These are phyloP conservation scores for Parietichytrium sp. DNA, from an alignment of 108 stramenopile genomes.

Conservation along the genomic window DNA sequence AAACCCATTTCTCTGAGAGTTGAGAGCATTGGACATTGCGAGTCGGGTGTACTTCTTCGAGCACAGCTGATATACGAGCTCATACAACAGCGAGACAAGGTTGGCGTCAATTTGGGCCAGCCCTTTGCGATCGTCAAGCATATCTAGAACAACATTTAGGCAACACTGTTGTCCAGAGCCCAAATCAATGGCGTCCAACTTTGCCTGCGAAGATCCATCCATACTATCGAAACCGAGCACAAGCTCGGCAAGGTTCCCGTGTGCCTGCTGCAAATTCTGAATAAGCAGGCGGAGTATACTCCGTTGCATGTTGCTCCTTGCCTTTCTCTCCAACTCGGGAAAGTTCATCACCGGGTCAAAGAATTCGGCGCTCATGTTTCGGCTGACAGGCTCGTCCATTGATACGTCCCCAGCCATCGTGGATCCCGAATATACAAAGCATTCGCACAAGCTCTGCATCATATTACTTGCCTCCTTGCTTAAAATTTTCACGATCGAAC, in stretches of 20 bases:
- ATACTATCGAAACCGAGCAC: conserved; percentile 13
- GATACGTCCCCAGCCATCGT: neutral
- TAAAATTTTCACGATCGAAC: neutral
- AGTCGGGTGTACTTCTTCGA: neutral
- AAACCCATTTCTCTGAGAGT: neutral
- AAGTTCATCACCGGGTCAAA: too few relatives aligned
- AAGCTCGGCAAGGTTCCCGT: conserved; percentile 27
- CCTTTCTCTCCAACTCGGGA: neutral
- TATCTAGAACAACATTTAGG: conserved; percentile 2
- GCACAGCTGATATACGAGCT: neutral
- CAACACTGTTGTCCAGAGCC: neutral
- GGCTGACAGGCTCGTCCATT: neutral
- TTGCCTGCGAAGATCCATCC: neutral
- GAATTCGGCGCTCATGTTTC: neutral
- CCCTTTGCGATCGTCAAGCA: neutral
- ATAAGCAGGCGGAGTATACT: neutral
- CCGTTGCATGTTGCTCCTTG: neutral
- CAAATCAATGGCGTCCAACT: neutral
- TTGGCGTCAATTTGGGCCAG: neutral
- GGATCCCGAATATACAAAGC: neutral
- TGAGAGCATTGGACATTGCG: neutral
- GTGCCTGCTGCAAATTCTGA: neutral
- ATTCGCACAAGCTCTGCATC: neutral
- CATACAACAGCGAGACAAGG: neutral
- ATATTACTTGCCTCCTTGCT: neutral